phyloP scores from a whole-genome alignment of 257 asterid species.

The Penstemon eatonii region DNA sequence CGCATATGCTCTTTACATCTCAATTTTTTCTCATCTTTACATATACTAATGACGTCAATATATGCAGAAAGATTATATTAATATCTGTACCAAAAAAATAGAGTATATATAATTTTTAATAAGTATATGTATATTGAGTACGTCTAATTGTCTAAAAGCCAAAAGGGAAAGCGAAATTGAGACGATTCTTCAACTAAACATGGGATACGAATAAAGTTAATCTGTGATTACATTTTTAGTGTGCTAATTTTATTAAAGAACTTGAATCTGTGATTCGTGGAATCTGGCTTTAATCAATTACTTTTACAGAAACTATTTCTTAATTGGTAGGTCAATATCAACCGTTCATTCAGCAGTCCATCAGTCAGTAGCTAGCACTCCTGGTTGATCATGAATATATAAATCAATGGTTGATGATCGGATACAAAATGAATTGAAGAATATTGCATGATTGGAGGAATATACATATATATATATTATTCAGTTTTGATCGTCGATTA shows the following conservation, averaged over 20 bases:
- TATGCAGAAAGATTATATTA: background rate
- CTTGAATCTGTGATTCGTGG: conserved; percentile 22
- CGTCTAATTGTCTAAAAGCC: conserved; percentile 21
- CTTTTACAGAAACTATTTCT: background rate
- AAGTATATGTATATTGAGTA: background rate
- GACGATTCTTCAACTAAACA: conserved; percentile 24
- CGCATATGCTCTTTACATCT: no score
- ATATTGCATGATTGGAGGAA: conserved; percentile 12
- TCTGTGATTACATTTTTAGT: conserved; percentile 1
- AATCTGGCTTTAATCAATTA: conserved; percentile 25
- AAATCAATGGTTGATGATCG: conserved; percentile 25
- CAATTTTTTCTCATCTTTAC: no score
- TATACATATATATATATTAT: background rate
- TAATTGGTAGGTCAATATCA: conserved; percentile 1
- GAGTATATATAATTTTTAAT: no score
- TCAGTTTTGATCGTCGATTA: conserved; percentile 1
- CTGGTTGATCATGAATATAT: background rate
- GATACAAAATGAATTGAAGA: background rate
- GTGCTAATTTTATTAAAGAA: conserved; percentile 10
- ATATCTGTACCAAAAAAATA: no score
- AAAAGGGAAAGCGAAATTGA: conserved; percentile 22
- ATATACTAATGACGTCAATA: no score
- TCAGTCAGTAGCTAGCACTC: background rate
- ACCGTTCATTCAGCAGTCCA: conserved; percentile 23
- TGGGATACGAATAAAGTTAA: conserved; percentile 25